Percentiles rank a stretch among this genome's conserved stretches.
Evolutionary conservation across 352 stramenopile genomes (phyloP).

Genomic region (Pythium aphanidermatum): DNA sequence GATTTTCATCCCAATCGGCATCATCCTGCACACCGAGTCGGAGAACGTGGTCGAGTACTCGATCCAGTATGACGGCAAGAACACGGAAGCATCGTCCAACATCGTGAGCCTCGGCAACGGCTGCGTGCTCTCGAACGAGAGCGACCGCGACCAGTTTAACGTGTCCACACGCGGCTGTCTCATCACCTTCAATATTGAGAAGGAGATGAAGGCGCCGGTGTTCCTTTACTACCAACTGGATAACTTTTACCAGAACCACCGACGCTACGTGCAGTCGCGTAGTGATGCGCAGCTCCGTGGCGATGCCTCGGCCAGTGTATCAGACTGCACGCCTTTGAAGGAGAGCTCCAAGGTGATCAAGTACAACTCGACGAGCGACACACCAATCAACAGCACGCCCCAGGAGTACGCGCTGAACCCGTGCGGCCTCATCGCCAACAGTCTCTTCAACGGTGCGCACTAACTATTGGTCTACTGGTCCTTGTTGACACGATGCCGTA

Average conservation of each 20-base stretch:
- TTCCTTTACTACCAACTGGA: slow-evolving; percentile 98
- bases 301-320: slow-evolving; percentile 45
- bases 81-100: slow-evolving; percentile 42
- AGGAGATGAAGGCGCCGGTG: slow-evolving; percentile 94
- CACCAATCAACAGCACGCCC: slow-evolving; percentile 24
- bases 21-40: slow-evolving; percentile 82
- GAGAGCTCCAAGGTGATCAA: slow-evolving; percentile 30
- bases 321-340: slow-evolving; percentile 83
- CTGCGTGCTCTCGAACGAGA: slow-evolving; percentile 56
- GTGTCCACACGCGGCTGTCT: slow-evolving; percentile 49
- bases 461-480: background rate
- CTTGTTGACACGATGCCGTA: background rate
- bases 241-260: slow-evolving; percentile 99
- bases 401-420: slow-evolving; percentile 88
- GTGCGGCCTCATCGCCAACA: slow-evolving; percentile 98
- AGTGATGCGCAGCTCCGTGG: slow-evolving; percentile 89
- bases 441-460: slow-evolving; percentile 95
- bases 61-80: slow-evolving; percentile 84
- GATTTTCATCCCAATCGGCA: slow-evolving; percentile 94
- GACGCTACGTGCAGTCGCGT: slow-evolving; percentile 88
- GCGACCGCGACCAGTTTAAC: slow-evolving; percentile 65
- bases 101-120: slow-evolving; percentile 48
- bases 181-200: slow-evolving; percentile 83
- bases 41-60: slow-evolving; percentile 89
- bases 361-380: slow-evolving; percentile 65